Percentiles rank a stretch among this genome's conserved stretches.
Evolutionary conservation across 148 eudicot species (phyloP).

Genomic region (Rheum nobile): DNA sequence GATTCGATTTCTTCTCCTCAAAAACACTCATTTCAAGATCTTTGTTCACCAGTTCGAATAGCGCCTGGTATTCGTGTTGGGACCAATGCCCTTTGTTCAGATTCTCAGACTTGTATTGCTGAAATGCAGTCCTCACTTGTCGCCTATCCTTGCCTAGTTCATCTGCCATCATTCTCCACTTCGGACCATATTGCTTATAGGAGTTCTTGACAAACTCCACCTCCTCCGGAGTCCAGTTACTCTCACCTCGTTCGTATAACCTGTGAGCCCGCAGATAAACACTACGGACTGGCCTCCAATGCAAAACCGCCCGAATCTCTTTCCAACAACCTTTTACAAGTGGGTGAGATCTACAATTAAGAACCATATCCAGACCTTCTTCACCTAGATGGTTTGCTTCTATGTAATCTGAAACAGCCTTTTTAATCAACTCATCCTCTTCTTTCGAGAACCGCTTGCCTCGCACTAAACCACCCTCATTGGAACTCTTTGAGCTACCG

Average conservation of each 20-base stretch:
- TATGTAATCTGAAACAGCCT: constrained; percentile 24
- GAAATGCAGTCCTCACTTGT: constrained; percentile 29
- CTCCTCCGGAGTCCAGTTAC: constrained; percentile 25
- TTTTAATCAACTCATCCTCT: constrained; percentile 28
- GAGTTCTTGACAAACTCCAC: constrained; percentile 12
- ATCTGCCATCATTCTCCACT: constrained; percentile 20
- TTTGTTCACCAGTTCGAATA: constrained; percentile 27
- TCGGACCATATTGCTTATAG: constrained; percentile 20
- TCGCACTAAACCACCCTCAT: constrained; percentile 17
- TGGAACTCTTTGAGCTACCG: background rate
- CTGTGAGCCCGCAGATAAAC: constrained; percentile 25
- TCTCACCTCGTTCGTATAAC: constrained; percentile 27
- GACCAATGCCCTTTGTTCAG: constrained; percentile 28
- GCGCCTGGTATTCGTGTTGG: constrained; percentile 25
- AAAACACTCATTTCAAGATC: constrained; percentile 23
- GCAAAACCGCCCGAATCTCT: constrained; percentile 21
- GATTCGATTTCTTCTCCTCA: constrained; percentile 20
- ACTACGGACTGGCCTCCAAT: constrained; percentile 15
- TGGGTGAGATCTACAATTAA: constrained; percentile 14
- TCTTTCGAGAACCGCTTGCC: constrained; percentile 32
- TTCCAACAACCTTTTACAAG: constrained; percentile 25
- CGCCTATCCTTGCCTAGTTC: constrained; percentile 25
- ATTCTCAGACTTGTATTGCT: constrained; percentile 14
- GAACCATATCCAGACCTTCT: constrained; percentile 27
- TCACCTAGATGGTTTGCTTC: constrained; percentile 23